Evolutionary conservation across 2,329 filamentous ascomycete genomes (phyloP).

Genomic region (Amesomyces nigricolor): DNA sequence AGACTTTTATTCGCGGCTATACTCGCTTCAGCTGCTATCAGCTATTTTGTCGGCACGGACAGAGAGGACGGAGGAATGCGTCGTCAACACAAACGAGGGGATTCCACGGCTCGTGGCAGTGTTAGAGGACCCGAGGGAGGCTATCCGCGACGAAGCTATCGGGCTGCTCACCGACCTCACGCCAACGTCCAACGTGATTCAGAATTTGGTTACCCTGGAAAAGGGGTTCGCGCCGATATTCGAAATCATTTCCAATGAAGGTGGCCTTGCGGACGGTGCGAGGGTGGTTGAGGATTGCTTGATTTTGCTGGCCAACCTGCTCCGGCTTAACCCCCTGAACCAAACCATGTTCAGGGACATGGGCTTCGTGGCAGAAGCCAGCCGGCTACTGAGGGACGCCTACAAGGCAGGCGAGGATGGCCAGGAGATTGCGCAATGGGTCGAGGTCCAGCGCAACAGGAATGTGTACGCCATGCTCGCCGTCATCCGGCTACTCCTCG

Average conservation of each 20-base stretch:
- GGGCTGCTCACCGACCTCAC: conserved; percentile 85
- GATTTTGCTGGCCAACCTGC: conserved; percentile 80
- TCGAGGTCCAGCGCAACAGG: conserved; percentile 71
- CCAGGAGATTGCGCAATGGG: conserved; percentile 65
- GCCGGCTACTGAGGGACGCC: conserved; percentile 59
- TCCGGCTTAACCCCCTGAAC: conserved; percentile 83
- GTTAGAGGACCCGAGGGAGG: conserved; percentile 80
- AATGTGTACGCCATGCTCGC: conserved; percentile 88
- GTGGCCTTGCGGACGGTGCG: conserved; percentile 74
- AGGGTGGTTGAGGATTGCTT: conserved; percentile 89
- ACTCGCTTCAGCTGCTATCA: conserved; percentile 81
- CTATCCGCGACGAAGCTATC: conserved; percentile 80
- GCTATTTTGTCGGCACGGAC: conserved; percentile 81
- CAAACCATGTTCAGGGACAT: conserved; percentile 92
- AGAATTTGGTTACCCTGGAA: conserved; percentile 93
- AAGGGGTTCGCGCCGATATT: conserved; percentile 89
- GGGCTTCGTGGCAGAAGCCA: conserved; percentile 69
- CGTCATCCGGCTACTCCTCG: conserved; percentile 79
- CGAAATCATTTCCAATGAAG: conserved; percentile 73
- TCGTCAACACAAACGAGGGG: conserved; percentile 81
- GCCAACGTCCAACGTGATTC: conserved; percentile 77
- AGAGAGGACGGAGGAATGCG: conserved; percentile 89
- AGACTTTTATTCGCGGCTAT: conserved; percentile 88
- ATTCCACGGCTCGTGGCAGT: conserved; percentile 79
- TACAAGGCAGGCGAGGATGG: conserved; percentile 48